Conservation (phyloP, 768 basidiomycete species). For the Amanita inopinata region DNA sequence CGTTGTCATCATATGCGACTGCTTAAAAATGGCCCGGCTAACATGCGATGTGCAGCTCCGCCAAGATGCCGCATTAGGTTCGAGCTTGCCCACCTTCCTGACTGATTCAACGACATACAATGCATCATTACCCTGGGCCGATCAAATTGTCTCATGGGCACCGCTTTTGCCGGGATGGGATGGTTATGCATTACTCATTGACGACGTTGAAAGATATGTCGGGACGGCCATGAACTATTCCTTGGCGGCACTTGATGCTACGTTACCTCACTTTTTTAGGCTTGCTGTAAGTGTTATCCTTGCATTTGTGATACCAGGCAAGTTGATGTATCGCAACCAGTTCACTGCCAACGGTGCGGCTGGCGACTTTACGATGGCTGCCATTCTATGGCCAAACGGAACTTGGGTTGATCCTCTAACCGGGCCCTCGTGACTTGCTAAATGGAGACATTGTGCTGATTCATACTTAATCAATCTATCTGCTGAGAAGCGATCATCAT, state of each 20-base stretch:
- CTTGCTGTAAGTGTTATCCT: slow-evolving; percentile 48
- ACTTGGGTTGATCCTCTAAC: slow-evolving; percentile 69
- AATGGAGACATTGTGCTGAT: not conserved
- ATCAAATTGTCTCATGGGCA: slow-evolving; percentile 53
- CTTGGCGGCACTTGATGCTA: slow-evolving; percentile 47
- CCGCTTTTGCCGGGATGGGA: slow-evolving; percentile 50
- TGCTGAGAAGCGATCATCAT: too few species aligned
- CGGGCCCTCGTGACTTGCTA: slow-evolving; percentile 50
- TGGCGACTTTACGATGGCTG: slow-evolving; percentile 78
- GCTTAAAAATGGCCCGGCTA: slow-evolving; percentile 9
- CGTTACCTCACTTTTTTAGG: slow-evolving; percentile 69
- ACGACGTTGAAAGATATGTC: slow-evolving; percentile 76
- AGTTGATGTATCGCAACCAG: slow-evolving; percentile 21
- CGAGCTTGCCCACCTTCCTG: slow-evolving; percentile 58
- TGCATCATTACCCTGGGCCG: slow-evolving; percentile 37
- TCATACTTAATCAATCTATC: not conserved
- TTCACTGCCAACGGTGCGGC: slow-evolving; percentile 33
- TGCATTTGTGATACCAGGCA: slow-evolving; percentile 5
- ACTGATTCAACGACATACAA: slow-evolving; percentile 70
- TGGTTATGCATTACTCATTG: slow-evolving; percentile 72
- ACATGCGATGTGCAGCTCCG: slow-evolving; percentile 48
- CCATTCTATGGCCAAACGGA: slow-evolving; percentile 67
- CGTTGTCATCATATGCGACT: slow-evolving; percentile 15
- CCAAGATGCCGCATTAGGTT: slow-evolving; percentile 62
- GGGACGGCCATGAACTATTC: slow-evolving; percentile 65